Conservation (phyloP, 2,329 filamentous ascomycete genomes). For the Nemania sp. region DNA sequence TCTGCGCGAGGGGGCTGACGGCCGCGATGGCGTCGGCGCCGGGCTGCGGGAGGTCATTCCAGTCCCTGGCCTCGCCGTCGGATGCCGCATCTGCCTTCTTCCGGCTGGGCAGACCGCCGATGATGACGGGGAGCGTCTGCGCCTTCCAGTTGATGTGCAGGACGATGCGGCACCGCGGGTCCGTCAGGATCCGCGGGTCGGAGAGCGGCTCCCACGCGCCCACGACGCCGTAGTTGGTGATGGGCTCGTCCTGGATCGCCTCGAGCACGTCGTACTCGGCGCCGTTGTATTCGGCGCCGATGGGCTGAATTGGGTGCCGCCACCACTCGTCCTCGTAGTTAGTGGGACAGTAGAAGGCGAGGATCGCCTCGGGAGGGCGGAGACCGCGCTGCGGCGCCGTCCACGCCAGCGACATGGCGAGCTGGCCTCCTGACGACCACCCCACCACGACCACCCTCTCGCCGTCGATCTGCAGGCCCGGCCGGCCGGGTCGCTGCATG, state of each 20-base stretch:
- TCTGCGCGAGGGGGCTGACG: slow-evolving; percentile 36
- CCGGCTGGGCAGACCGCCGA: slow-evolving; percentile 33
- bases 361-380: slow-evolving; percentile 15
- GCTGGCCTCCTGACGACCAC: slow-evolving; percentile 22
- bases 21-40: slow-evolving; percentile 20
- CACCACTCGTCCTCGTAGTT: slow-evolving; percentile 23
- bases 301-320: slow-evolving; percentile 26
- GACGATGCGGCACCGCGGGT: slow-evolving; percentile 37
- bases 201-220: slow-evolving; percentile 21
- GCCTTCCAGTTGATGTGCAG: slow-evolving; percentile 41
- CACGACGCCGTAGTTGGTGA: slow-evolving; percentile 28
- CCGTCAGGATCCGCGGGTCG: slow-evolving; percentile 26
- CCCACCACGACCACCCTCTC: slow-evolving; percentile 19
- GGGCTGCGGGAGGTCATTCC: slow-evolving; percentile 26
- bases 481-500: background rate
- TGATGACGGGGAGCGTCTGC: slow-evolving; percentile 35
- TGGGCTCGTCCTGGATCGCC: slow-evolving; percentile 35
- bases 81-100: slow-evolving; percentile 3
- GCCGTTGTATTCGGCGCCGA: slow-evolving; percentile 23
- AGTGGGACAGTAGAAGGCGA: slow-evolving; percentile 20
- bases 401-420: slow-evolving; percentile 19
- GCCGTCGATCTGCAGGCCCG: slow-evolving; percentile 34
- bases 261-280: slow-evolving; percentile 38
- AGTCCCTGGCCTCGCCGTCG: slow-evolving; percentile 7
- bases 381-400: slow-evolving; percentile 18